Evolutionary conservation across 2,329 filamentous ascomycete species (phyloP).

Genomic region (Talaromyces verruculosus): DNA sequence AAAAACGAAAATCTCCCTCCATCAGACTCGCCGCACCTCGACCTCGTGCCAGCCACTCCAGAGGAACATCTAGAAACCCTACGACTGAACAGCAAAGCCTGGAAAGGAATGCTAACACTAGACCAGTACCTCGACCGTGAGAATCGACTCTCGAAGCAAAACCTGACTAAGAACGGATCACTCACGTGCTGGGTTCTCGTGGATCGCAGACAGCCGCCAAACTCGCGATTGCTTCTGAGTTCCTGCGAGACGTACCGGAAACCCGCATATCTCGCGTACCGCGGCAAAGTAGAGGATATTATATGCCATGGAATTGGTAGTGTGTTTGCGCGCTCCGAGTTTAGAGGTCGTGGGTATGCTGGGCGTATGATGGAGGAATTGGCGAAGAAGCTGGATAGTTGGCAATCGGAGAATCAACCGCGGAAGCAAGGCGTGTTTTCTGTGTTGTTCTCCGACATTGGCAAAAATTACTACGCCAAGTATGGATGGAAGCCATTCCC

Average conservation of each 20-base stretch:
- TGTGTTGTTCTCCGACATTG: constrained; percentile 82
- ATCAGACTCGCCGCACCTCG: constrained; percentile 52
- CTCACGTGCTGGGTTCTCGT: constrained; percentile 63
- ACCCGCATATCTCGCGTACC: constrained; percentile 45
- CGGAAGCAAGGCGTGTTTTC: constrained; percentile 61
- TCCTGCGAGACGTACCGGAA: constrained; percentile 58
- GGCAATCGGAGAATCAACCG: constrained; percentile 49
- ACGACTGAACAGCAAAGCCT: constrained; percentile 56
- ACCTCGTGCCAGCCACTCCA: constrained; percentile 55
- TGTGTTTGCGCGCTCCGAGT: constrained; percentile 70
- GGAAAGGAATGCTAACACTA: constrained; percentile 57
- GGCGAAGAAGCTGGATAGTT: constrained; percentile 53
- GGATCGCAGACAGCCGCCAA: constrained; percentile 43
- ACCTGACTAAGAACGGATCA: constrained; percentile 55
- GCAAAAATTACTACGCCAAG: constrained; percentile 75
- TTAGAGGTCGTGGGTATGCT: constrained; percentile 73
- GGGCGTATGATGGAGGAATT: constrained; percentile 71
- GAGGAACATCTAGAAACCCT: constrained; percentile 55
- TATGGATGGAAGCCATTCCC: constrained; percentile 75
- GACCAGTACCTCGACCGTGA: constrained; percentile 61
- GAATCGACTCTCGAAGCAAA: constrained; percentile 51
- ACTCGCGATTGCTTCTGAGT: constrained; percentile 51
- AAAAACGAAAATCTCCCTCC: constrained; percentile 42
- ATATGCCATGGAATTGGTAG: constrained; percentile 71
- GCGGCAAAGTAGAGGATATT: constrained; percentile 57